Base-by-base conservation (phyloP, 1,284 basidiomycete species). In the Erythrobasidium hasegawianum region DNA sequence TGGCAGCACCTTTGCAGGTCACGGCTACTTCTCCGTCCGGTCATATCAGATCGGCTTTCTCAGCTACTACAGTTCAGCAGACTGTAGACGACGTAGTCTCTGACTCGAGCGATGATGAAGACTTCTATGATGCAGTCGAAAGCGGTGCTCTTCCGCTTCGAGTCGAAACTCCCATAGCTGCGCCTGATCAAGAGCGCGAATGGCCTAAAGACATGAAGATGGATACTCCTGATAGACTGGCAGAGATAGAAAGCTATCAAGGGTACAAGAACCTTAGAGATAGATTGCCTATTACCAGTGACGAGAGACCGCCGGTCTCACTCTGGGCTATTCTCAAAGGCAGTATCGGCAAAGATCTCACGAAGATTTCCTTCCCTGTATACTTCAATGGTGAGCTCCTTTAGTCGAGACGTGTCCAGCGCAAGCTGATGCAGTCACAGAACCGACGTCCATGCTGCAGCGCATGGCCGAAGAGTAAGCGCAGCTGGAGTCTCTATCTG, bases 101-200 rank as follows among this genome's bases (percentile, higher is more conserved):
- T 0, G 79, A 80, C 38, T 87, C 87, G 52, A 88, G 87, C 1
- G 89, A 90, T 59, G 91, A 94, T 74, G 93, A 97, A 79, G 93
- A 97, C 78, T 97, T 97, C 79, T 97, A 96, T 75, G 95, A 97
- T 76, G 93, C 94, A 18, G 93, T 97, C 74, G 95, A 97, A 75
- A 80, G 86, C 10, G 88, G 87, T 61, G 83, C 81, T 29, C 79
- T 94, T 0, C 88, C 41, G 9, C 11, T 66, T 9, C 33, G 52
- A 10, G 70, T 68, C 8, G 64, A 71, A n/a, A 54, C 68, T 11
- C 68, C 76, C 11, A 65, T 71, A n/a, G 59, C 59, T 11, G 43
- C 58, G 1, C 66, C 56, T 16, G 60, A 55, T 41, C 57, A 68
- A 10, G 68, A 68, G 5, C 16, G 43, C 8, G 69, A 69, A 7